phyloP scores from a whole-genome alignment of 257 asterid genomes.

The Eucommia ulmoides region DNA sequence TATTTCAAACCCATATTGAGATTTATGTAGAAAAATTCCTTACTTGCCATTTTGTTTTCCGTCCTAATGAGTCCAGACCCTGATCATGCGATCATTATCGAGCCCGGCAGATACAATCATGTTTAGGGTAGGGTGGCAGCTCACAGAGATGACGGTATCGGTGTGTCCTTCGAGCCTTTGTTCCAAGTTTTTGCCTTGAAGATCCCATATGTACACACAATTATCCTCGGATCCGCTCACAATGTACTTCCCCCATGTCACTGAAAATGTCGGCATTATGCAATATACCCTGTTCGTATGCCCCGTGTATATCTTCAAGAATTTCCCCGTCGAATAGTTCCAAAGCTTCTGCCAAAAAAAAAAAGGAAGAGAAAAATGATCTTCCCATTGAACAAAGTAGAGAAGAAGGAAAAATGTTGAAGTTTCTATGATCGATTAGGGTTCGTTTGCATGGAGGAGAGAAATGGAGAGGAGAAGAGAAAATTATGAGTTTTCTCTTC shows the following conservation, averaged over 20 bases:
- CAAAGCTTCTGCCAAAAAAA: slow-evolving; percentile 53
- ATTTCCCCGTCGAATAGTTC: slow-evolving; percentile 60
- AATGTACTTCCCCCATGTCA: slow-evolving; percentile 60
- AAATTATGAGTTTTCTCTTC: too few relatives aligned
- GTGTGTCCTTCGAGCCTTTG: slow-evolving; percentile 88
- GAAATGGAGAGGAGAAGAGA: too few relatives aligned
- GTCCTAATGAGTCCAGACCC: slow-evolving; percentile 95
- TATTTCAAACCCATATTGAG: too few relatives aligned
- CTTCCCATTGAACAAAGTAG: too few relatives aligned
- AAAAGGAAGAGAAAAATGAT: slow-evolving; percentile 4
- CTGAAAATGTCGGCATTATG: slow-evolving; percentile 60
- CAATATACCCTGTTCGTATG: slow-evolving; percentile 65
- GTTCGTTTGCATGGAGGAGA: too few relatives aligned
- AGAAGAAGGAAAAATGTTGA: too few relatives aligned
- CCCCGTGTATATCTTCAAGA: slow-evolving; percentile 46
- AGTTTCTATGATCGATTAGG: too few relatives aligned
- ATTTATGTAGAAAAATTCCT: too few relatives aligned
- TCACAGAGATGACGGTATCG: slow-evolving; percentile 60
- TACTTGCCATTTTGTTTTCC: too few relatives aligned
- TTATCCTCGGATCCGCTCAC: slow-evolving; percentile 85
- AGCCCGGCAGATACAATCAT: slow-evolving; percentile 85
- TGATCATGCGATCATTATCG: slow-evolving; percentile 54
- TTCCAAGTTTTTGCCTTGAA: slow-evolving; percentile 57
- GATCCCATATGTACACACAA: slow-evolving; percentile 67
- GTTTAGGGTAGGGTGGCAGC: slow-evolving; percentile 55